Evolutionary conservation across 495 filamentous ascomycete species (phyloP).

Genomic region (Podospora bellae-mahoneyi): DNA sequence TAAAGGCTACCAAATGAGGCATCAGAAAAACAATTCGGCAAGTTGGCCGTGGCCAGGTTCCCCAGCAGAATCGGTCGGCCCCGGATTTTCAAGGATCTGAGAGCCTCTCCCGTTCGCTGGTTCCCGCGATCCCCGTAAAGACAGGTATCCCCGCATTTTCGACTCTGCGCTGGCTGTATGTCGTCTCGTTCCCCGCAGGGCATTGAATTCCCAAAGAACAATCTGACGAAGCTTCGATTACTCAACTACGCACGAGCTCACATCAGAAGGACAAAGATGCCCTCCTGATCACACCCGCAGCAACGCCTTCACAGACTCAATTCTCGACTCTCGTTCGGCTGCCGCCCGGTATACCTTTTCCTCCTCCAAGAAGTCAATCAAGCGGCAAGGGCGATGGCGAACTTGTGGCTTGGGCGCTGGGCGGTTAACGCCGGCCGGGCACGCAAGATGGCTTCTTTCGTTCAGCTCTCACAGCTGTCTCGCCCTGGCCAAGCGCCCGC

Average conservation of each 20-base stretch:
- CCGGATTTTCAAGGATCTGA: slow-evolving; percentile 20
- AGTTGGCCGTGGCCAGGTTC: slow-evolving; percentile 4
- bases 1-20: not conserved
- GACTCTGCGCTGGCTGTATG: not conserved
- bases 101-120: slow-evolving; percentile 6
- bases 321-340: not conserved
- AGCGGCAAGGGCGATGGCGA: not conserved
- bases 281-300: not conserved
- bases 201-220: not conserved
- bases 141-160: slow-evolving; percentile 1
- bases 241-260: not conserved
- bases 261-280: not conserved
- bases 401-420: slow-evolving; percentile 1
- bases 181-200: not conserved
- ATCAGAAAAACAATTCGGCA: not conserved
- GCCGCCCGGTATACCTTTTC: not conserved
- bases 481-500: not conserved
- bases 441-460: not conserved
- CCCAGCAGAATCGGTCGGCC: slow-evolving; percentile 9
- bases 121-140: not conserved
- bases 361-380: not conserved
- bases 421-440: not conserved
- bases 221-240: not conserved
- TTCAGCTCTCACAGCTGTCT: not conserved
- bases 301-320: not conserved